These are phyloP conservation scores for Alternaria metachromatica DNA, from an alignment of 2,329 filamentous ascomycete species.

Conservation along the genomic window DNA sequence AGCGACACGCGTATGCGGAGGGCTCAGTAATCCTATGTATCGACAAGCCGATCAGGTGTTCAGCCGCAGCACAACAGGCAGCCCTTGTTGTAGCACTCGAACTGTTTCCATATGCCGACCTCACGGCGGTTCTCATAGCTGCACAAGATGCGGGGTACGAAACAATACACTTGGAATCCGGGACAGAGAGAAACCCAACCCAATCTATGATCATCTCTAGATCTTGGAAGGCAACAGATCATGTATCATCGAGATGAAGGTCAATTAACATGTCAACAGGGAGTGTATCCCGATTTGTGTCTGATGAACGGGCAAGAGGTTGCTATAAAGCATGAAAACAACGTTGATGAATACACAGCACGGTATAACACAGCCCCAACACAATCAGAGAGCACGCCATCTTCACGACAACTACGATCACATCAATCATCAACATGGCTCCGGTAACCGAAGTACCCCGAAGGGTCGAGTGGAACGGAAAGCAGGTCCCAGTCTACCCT, in stretches of 20 bases:
- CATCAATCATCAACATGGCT: constrained; percentile 26
- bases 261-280: neutral
- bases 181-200: neutral
- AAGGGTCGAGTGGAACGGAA: constrained; percentile 42
- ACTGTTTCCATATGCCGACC: neutral
- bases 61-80: neutral
- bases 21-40: neutral
- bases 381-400: neutral
- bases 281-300: neutral
- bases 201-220: constrained; percentile 3
- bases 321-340: neutral
- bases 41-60: neutral
- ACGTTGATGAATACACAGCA: neutral
- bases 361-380: neutral
- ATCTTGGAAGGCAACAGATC: neutral
- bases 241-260: constrained; percentile 1
- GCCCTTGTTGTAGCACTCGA: neutral
- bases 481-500: constrained; percentile 36
- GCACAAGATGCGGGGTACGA: neutral
- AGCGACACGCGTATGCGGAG: neutral
- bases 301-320: neutral
- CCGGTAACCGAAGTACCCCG: constrained; percentile 25
- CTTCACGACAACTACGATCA: neutral
- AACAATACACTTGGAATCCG: neutral
- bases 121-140: neutral